These are phyloP conservation scores for Brettanomyces anomalus DNA, from an alignment of 805 yeast genomes.

Conservation along the genomic window DNA sequence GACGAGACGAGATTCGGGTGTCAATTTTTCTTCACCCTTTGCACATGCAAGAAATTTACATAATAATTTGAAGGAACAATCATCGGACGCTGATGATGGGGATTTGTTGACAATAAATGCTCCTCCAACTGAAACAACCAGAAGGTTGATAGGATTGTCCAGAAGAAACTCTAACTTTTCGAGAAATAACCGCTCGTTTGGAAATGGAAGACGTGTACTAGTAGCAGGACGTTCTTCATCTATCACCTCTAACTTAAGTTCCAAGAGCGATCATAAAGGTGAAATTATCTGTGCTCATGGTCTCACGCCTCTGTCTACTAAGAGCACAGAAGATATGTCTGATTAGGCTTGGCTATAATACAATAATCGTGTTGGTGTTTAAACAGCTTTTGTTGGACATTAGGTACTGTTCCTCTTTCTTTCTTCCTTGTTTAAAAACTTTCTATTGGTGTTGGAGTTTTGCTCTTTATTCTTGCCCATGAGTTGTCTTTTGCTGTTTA, in stretches of 20 bases:
- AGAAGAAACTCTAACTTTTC: conserved; percentile 13
- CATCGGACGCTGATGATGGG: background rate
- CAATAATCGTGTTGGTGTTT: too few species aligned
- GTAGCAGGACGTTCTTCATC: background rate
- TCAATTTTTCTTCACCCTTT: background rate
- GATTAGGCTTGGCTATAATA: too few species aligned
- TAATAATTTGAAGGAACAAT: background rate
- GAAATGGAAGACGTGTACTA: conserved; percentile 3
- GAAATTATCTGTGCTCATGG: too few species aligned
- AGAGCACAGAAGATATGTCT: too few species aligned
- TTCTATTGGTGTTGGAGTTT: too few species aligned
- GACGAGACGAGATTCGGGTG: background rate
- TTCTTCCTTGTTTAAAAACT: too few species aligned
- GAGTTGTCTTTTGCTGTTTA: too few species aligned
- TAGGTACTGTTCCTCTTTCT: too few species aligned
- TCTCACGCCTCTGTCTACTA: too few species aligned
- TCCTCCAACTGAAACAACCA: conserved; percentile 5
- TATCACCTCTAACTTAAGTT: background rate
- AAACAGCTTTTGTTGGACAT: too few species aligned
- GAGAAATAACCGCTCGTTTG: background rate
- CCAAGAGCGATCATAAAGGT: background rate
- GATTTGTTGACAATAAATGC: background rate
- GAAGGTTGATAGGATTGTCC: conserved; percentile 17
- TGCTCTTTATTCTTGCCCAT: too few species aligned
- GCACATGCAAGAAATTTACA: background rate